A percentile compares a stretch with the other conserved stretches of the same genome.
Conservation (phyloP, 1,284 basidiomycete genomes). For the Rhodofomes roseus region DNA sequence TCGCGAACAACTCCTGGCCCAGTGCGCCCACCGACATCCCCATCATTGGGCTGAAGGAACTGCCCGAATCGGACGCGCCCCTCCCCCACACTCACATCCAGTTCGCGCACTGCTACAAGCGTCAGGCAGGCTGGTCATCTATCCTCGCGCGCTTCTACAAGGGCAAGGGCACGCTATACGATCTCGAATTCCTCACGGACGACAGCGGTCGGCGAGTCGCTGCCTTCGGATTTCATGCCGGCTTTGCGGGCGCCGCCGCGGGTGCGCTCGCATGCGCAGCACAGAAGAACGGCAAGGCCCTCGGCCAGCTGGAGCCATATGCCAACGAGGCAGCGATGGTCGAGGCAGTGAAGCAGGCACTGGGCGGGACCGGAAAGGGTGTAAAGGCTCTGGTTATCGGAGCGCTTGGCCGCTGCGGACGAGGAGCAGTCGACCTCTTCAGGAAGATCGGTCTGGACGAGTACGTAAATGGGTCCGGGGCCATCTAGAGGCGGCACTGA, state of each 20-base stretch:
- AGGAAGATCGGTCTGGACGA: slow-evolving; percentile 91
- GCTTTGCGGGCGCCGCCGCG: slow-evolving; percentile 95
- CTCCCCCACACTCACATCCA: slow-evolving; percentile 96
- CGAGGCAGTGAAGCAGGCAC: slow-evolving; percentile 58
- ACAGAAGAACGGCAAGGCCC: slow-evolving; percentile 54
- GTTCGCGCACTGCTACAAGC: slow-evolving; percentile 99
- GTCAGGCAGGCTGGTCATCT: slow-evolving; percentile 90
- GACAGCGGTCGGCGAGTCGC: slow-evolving; percentile 86
- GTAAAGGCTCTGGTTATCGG: slow-evolving; percentile 94
- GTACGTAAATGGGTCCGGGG: slow-evolving; percentile 41
- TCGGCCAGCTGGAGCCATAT: slow-evolving; percentile 78
- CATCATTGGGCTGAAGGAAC: slow-evolving; percentile 97
- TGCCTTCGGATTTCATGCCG: slow-evolving; percentile 99
- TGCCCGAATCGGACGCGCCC: slow-evolving; percentile 78
- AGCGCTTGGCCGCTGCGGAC: slow-evolving; percentile 92
- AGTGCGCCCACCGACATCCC: slow-evolving; percentile 70
- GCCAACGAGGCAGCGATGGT: slow-evolving; percentile 84
- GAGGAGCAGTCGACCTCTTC: slow-evolving; percentile 95
- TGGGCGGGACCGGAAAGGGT: slow-evolving; percentile 73
- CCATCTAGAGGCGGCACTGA: slow-evolving; percentile 4
- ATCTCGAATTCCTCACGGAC: slow-evolving; percentile 96
- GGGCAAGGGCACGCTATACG: slow-evolving; percentile 90
- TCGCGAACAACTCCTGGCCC: slow-evolving; percentile 90
- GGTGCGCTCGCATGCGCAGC: slow-evolving; percentile 84
- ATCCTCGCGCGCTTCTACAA: slow-evolving; percentile 87